These are phyloP conservation scores for Durio zibethinus DNA, from an alignment of 345 rosid genomes.

Conservation along the genomic window DNA sequence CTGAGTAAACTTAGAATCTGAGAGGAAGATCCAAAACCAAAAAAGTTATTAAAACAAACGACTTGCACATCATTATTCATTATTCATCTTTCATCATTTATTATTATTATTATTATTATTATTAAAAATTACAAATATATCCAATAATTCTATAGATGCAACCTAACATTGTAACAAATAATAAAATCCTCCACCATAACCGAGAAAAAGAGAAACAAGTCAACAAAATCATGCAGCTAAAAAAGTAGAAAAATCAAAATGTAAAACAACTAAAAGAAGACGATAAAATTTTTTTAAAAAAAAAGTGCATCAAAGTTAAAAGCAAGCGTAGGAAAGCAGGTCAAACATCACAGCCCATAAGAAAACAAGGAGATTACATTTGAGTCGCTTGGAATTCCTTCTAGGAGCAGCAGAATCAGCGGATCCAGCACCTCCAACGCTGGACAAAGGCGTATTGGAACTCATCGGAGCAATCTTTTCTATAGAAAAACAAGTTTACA, in stretches of 20 bases:
- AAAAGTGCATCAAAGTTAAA: no score
- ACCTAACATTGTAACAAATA: not conserved
- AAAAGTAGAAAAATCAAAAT: no score
- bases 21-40: conserved; percentile 5
- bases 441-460: conserved; percentile 60
- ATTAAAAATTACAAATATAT: no score
- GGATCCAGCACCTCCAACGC: conserved; percentile 66
- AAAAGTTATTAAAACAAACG: not conserved
- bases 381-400: conserved; percentile 87
- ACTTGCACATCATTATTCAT: not conserved
- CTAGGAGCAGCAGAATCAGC: conserved; percentile 70
- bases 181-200: not conserved
- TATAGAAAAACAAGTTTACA: not conserved
- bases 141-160: not conserved
- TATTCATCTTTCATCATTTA: no score
- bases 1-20: conserved; percentile 94
- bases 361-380: conserved; percentile 47
- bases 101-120: no score
- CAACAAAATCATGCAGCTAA: not conserved
- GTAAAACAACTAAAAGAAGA: not conserved
- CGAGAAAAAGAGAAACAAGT: not conserved
- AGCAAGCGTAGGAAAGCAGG: not conserved
- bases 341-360: not conserved
- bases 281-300: no score
- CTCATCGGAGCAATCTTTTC: conserved; percentile 32